Conservation (phyloP, 2,329 filamentous ascomycete species). For the Xylaria sp. region DNA sequence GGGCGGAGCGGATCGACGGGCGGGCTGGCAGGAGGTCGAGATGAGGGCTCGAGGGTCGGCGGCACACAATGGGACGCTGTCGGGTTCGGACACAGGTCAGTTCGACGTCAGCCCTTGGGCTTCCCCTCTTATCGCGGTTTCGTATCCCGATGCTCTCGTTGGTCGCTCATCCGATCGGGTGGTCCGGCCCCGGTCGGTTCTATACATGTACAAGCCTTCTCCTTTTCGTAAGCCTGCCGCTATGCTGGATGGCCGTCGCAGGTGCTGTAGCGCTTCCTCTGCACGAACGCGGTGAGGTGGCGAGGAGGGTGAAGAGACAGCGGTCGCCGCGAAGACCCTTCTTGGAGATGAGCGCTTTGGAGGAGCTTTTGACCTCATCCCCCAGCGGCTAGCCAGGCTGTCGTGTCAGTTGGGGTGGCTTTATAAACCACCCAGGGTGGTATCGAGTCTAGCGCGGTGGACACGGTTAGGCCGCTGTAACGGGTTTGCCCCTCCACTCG, state of each 20-base stretch:
- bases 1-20: slow-evolving; percentile 1
- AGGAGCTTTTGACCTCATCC: slow-evolving; percentile 37
- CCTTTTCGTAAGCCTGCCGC: slow-evolving; percentile 6
- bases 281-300: slow-evolving; percentile 10
- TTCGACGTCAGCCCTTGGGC: slow-evolving; percentile 36
- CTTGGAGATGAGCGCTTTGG: slow-evolving; percentile 33
- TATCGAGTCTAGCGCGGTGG: not conserved
- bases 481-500: not conserved
- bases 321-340: slow-evolving; percentile 31
- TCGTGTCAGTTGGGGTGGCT: slow-evolving; percentile 32
- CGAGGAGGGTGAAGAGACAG: slow-evolving; percentile 21
- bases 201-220: not conserved
- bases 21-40: slow-evolving; percentile 11
- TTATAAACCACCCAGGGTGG: slow-evolving; percentile 11
- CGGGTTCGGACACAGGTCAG: slow-evolving; percentile 32
- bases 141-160: slow-evolving; percentile 32
- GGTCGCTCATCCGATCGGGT: slow-evolving; percentile 32
- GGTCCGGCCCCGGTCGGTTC: slow-evolving; percentile 27
- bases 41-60: slow-evolving; percentile 11
- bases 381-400: slow-evolving; percentile 30
- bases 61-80: slow-evolving; percentile 21
- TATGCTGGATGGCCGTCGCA: slow-evolving; percentile 1
- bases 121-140: slow-evolving; percentile 38
- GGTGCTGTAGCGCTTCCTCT: not conserved
- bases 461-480: not conserved